These are phyloP conservation scores for Euryodendron excelsum DNA, from an alignment of 148 eudicot species.

Conservation along the genomic window DNA sequence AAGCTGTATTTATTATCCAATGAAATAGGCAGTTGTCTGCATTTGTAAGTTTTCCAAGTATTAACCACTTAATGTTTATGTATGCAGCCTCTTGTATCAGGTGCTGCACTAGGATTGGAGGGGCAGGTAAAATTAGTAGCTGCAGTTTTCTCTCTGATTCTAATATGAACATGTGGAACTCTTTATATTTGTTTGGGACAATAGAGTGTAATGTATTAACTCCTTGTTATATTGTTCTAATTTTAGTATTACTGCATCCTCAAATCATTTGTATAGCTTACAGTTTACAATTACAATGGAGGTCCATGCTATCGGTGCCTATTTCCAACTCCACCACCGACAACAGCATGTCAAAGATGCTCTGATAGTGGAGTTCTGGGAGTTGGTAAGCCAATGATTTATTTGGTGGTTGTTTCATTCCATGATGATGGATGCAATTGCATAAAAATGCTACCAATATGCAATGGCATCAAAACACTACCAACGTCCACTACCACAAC, in stretches of 20 bases:
- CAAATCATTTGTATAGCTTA: slow-evolving; percentile 50
- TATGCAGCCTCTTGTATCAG: slow-evolving; percentile 95
- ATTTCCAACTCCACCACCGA: slow-evolving; percentile 88
- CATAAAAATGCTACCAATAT: too few relatives aligned
- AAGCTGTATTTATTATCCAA: background rate
- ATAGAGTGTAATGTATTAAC: background rate
- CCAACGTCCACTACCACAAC: too few relatives aligned
- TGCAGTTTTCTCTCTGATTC: background rate
- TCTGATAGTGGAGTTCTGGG: slow-evolving; percentile 98
- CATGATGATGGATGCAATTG: too few relatives aligned
- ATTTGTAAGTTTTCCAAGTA: background rate
- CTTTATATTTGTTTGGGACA: slow-evolving; percentile 1
- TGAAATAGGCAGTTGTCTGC: background rate
- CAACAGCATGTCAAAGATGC: slow-evolving; percentile 93
- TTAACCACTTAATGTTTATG: slow-evolving; percentile 16
- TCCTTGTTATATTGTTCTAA: background rate
- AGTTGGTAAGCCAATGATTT: slow-evolving; percentile 78
- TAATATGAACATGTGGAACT: background rate
- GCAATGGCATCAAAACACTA: too few relatives aligned
- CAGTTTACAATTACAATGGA: slow-evolving; percentile 93
- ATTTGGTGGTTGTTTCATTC: too few relatives aligned
- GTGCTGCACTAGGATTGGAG: slow-evolving; percentile 95
- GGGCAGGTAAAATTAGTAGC: slow-evolving; percentile 67
- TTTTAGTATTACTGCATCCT: slow-evolving; percentile 9
- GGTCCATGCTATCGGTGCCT: slow-evolving; percentile 98